Evolutionary conservation across 2,329 filamentous ascomycete genomes (phyloP).

Genomic region (Aureobasidium sp.): DNA sequence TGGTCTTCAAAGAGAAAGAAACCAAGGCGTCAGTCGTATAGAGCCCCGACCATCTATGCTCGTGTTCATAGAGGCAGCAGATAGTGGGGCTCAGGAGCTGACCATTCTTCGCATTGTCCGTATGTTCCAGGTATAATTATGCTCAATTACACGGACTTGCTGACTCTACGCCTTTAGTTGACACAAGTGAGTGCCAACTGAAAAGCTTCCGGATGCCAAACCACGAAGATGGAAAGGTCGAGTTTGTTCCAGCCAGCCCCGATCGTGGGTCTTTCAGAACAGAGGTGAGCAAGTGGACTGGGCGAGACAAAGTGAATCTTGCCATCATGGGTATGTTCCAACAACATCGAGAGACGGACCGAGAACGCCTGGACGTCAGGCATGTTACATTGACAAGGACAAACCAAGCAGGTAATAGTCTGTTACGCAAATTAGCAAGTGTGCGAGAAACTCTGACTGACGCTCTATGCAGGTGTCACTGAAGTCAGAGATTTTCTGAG

Average conservation of each 20-base stretch:
- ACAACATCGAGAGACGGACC: not conserved
- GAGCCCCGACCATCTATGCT: not conserved
- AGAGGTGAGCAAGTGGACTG: not conserved
- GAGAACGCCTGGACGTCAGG: not conserved
- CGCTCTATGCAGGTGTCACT: not conserved
- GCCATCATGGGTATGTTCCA: not conserved
- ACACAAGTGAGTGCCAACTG: not conserved
- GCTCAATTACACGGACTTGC: not conserved
- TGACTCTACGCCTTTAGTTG: not conserved
- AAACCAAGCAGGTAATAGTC: too few relatives aligned
- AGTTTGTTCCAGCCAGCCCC: not conserved
- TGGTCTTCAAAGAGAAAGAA: not conserved
- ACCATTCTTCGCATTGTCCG: not conserved
- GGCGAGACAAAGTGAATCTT: not conserved
- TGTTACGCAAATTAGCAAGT: not conserved
- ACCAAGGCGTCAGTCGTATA: not conserved
- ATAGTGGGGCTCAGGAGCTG: not conserved
- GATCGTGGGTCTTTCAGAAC: not conserved
- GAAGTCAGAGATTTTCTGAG: too few relatives aligned
- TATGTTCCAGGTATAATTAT: not conserved
- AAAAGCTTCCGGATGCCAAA: too few relatives aligned
- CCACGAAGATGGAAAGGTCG: not conserved
- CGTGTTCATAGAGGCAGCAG: not conserved
- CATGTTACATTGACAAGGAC: too few relatives aligned
- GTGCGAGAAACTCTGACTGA: not conserved